phyloP scores from a whole-genome alignment of 2,329 filamentous ascomycete species.

The Teratosphaeria viscida region DNA sequence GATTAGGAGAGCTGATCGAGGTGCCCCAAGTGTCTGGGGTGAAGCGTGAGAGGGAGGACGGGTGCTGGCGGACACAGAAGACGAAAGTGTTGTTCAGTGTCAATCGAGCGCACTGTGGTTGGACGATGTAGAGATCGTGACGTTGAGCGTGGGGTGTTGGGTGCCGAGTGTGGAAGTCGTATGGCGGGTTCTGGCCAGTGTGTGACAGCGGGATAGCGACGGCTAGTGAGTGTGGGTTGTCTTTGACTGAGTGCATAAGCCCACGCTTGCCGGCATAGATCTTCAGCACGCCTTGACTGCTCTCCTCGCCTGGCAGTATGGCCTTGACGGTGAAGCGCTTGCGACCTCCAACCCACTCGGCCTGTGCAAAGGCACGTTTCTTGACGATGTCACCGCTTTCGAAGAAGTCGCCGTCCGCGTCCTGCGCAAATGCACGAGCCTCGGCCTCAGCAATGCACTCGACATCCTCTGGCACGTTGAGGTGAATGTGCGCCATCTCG shows the following conservation, averaged over 20 bases:
- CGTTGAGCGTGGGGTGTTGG: conserved; percentile 96
- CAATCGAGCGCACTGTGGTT: conserved; percentile 81
- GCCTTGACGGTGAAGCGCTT: conserved; percentile 94
- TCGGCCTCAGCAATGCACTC: conserved; percentile 91
- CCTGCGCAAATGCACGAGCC: conserved; percentile 65
- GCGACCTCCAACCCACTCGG: conserved; percentile 76
- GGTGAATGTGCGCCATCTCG: conserved; percentile 82
- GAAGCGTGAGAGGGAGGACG: conserved; percentile 47
- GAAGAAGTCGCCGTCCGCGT: conserved; percentile 83
- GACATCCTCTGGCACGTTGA: conserved; percentile 79
- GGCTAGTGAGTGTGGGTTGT: conserved; percentile 86
- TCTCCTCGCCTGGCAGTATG: conserved; percentile 81
- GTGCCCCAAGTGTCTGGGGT: conserved; percentile 28
- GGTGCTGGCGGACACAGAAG: conserved; percentile 89
- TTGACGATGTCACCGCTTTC: conserved; percentile 79
- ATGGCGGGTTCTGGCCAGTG: conserved; percentile 82
- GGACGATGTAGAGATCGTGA: conserved; percentile 92
- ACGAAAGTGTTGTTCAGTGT: conserved; percentile 97
- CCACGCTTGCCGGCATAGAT: conserved; percentile 90
- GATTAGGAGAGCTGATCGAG: conserved; percentile 38
- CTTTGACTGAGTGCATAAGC: conserved; percentile 93
- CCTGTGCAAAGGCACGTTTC: conserved; percentile 81
- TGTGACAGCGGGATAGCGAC: conserved; percentile 85
- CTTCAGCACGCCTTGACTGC: conserved; percentile 67
- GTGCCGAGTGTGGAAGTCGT: conserved; percentile 85